A percentile compares a stretch with the other conserved stretches of the same genome.
Evolutionary conservation across 2,329 filamentous ascomycete species (phyloP).

Genomic region (Ophiostoma quercus): DNA sequence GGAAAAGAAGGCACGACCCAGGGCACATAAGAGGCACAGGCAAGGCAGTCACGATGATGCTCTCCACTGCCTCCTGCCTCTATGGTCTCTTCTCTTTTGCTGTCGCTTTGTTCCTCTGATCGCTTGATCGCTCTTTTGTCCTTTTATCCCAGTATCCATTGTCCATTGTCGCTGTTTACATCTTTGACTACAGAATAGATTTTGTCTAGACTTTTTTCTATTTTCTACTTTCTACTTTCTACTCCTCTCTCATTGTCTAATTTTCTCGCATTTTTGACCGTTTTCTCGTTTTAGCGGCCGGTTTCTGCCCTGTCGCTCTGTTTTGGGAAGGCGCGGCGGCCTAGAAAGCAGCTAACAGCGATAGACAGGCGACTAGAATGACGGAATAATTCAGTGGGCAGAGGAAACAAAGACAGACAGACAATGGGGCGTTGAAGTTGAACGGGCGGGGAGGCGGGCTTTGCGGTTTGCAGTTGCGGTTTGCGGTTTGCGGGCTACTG

Average conservation of each 20-base stretch:
- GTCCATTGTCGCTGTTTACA: not conserved
- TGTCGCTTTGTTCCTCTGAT: not conserved
- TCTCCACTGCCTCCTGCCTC: not conserved
- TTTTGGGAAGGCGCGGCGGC: slow-evolving; percentile 16
- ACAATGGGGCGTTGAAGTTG: slow-evolving; percentile 4
- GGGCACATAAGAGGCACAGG: not conserved
- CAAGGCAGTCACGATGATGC: not conserved
- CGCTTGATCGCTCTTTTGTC: not conserved
- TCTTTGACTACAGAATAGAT: not conserved
- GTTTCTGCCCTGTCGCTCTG: slow-evolving; percentile 8
- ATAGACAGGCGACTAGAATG: not conserved
- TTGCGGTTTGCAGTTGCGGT: slow-evolving; percentile 12
- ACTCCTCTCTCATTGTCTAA: not conserved
- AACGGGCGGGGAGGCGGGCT: slow-evolving; percentile 22
- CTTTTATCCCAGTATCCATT: not conserved
- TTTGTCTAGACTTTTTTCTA: not conserved
- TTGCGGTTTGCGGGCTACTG: slow-evolving; percentile 19
- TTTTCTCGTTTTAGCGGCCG: slow-evolving; percentile 9
- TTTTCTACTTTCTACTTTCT: not conserved
- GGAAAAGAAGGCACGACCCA: not conserved
- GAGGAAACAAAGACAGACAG: not conserved
- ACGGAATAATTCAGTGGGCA: not conserved
- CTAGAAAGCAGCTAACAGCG: not conserved
- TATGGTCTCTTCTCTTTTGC: not conserved
- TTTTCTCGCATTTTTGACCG: not conserved